These are phyloP conservation scores for Mycena sp. DNA, from an alignment of 1,284 basidiomycete genomes.

Conservation along the genomic window DNA sequence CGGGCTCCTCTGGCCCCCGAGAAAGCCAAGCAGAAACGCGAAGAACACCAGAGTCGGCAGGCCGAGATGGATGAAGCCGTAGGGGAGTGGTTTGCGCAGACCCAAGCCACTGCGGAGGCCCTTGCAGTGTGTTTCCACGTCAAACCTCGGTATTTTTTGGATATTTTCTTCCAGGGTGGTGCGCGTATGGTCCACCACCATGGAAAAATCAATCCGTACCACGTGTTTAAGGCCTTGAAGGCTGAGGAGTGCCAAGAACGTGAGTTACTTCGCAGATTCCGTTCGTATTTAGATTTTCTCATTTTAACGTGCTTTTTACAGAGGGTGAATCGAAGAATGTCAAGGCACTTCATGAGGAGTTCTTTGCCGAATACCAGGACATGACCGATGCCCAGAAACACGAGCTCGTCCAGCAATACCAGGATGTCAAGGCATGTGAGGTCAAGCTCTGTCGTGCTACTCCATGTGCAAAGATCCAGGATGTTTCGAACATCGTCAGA, in stretches of 20 bases:
- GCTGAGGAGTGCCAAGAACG: background rate
- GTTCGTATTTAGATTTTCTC: no score
- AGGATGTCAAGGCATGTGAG: background rate
- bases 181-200: background rate
- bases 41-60: background rate
- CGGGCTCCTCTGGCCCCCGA: no score
- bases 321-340: background rate
- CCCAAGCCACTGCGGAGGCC: no score
- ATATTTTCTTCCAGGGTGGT: conserved; percentile 9
- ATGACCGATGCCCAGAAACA: background rate
- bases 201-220: background rate
- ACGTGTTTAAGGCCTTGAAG: conserved; percentile 7
- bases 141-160: conserved; percentile 14
- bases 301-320: no score
- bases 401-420: background rate
- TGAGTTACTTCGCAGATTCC: background rate
- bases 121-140: background rate
- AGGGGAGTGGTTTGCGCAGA: background rate
- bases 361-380: background rate
- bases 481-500: background rate
- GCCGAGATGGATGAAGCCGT: background rate
- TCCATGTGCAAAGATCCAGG: background rate
- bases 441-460: background rate
- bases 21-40: background rate
- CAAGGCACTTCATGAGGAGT: background rate